Evolutionary conservation across 345 rosid genomes (phyloP).

Genomic region (Raphanus sativus): DNA sequence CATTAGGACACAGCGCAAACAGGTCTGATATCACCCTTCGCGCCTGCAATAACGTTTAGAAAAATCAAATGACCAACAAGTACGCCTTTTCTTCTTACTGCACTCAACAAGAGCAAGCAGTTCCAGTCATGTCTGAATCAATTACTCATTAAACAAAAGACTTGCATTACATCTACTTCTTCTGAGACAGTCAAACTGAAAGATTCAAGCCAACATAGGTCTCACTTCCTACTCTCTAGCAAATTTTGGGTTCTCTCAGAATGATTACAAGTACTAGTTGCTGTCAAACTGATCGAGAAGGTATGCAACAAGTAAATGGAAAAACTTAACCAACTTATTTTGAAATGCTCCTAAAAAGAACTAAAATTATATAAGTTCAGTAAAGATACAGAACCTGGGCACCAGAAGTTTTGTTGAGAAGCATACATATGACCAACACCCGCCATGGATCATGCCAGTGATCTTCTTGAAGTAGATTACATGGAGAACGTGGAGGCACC

Average conservation of each 20-base stretch:
- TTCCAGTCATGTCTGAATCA: neutral
- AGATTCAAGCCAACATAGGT: neutral
- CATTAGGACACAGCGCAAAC: constrained; percentile 66
- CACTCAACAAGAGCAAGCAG: neutral
- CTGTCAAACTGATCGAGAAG: neutral
- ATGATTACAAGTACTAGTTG: neutral
- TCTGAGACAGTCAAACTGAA: neutral
- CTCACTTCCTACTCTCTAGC: neutral
- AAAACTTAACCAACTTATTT: neutral
- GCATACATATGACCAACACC: constrained; percentile 69
- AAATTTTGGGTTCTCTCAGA: neutral
- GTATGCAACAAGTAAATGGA: neutral
- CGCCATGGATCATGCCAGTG: constrained; percentile 70
- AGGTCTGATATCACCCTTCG: constrained; percentile 46
- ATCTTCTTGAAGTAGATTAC: constrained; percentile 58
- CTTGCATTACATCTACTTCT: neutral
- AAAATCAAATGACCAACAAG: neutral
- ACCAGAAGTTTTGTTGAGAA: constrained; percentile 66
- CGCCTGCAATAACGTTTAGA: constrained; percentile 42
- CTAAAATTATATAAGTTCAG: neutral
- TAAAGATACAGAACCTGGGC: constrained; percentile 43
- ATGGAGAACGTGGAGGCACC: constrained; percentile 56
- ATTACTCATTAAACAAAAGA: neutral
- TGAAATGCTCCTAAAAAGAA: neutral
- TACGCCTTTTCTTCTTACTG: neutral